Percentiles rank a stretch among this genome's conserved stretches.
phyloP scores from a whole-genome alignment of 169 alveolate species.

The Cryptosporidium xiaoi region DNA sequence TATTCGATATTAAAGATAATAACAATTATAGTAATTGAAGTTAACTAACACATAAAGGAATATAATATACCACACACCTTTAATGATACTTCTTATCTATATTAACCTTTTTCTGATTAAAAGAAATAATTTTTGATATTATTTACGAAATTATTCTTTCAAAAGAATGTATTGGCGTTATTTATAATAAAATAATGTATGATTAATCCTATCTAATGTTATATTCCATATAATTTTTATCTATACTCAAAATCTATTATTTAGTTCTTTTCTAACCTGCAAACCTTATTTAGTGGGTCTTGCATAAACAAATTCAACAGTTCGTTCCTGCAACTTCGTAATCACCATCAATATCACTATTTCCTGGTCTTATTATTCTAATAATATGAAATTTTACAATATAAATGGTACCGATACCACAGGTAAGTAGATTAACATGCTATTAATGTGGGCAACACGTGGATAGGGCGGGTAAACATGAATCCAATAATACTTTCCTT shows the following conservation, averaged over 20 bases:
- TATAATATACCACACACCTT: not conserved
- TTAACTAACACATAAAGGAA: not conserved
- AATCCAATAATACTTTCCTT: constrained; percentile 59
- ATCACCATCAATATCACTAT: constrained; percentile 39
- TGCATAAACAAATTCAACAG: constrained; percentile 10
- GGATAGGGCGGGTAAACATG: constrained; percentile 72
- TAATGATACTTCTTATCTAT: not conserved
- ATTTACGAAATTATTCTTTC: not conserved
- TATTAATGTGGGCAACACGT: constrained; percentile 76
- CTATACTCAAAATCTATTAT: constrained; percentile 34
- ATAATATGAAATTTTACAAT: constrained; percentile 43
- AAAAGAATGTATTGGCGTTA: not conserved
- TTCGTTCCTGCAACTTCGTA: constrained; percentile 25
- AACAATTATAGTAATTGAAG: not conserved
- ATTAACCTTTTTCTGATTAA: no score
- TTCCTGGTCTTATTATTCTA: constrained; percentile 48
- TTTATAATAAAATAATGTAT: no score
- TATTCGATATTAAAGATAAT: not conserved
- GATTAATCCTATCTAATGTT: not conserved
- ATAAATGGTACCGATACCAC: constrained; percentile 76
- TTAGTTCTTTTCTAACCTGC: constrained; percentile 53
- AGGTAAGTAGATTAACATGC: constrained; percentile 75
- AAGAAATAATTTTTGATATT: not conserved
- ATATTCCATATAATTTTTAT: not conserved
- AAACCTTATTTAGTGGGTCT: constrained; percentile 2